phyloP scores from a whole-genome alignment of 164 flowering plant genomes.

The Kalanchoe fedtschenkoi region DNA sequence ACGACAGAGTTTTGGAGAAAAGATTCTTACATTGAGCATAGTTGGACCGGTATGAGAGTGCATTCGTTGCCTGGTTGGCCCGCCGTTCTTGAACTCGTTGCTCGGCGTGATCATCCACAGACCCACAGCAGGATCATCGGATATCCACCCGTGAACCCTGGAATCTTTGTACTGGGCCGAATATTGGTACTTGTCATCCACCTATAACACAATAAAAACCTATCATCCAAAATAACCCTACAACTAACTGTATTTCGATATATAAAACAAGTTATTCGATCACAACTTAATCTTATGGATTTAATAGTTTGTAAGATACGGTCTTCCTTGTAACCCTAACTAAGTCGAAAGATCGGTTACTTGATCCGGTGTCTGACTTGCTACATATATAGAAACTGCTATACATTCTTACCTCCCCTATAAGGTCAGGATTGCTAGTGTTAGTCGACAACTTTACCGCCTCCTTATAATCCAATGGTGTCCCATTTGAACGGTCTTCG shows the following conservation, averaged over 20 bases:
- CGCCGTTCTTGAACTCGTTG: slow-evolving; percentile 34
- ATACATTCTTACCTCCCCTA: slow-evolving; percentile 31
- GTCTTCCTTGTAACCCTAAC: too few relatives aligned
- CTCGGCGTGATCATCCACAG: slow-evolving; percentile 49
- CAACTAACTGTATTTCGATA: too few relatives aligned
- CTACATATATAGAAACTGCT: too few relatives aligned
- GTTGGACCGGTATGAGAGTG: slow-evolving; percentile 46
- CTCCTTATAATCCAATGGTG: slow-evolving; percentile 36
- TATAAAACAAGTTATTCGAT: too few relatives aligned
- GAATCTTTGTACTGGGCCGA: slow-evolving; percentile 34
- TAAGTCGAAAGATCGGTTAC: background rate
- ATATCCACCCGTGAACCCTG: slow-evolving; percentile 44
- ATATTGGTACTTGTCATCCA: slow-evolving; percentile 55
- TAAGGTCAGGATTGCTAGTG: slow-evolving; percentile 20
- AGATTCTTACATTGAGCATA: slow-evolving; percentile 26
- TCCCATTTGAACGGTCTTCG: slow-evolving; percentile 25
- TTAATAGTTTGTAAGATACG: too few relatives aligned
- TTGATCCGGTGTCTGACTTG: too few relatives aligned
- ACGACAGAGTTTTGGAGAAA: background rate
- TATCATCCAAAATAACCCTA: background rate
- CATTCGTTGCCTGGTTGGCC: slow-evolving; percentile 47
- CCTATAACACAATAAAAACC: slow-evolving; percentile 15
- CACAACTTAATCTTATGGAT: too few relatives aligned
- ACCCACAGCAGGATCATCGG: slow-evolving; percentile 20
- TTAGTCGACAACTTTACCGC: slow-evolving; percentile 42